phyloP scores from a whole-genome alignment of 2,329 filamentous ascomycete species.

The Aspergillus transmontanensis region DNA sequence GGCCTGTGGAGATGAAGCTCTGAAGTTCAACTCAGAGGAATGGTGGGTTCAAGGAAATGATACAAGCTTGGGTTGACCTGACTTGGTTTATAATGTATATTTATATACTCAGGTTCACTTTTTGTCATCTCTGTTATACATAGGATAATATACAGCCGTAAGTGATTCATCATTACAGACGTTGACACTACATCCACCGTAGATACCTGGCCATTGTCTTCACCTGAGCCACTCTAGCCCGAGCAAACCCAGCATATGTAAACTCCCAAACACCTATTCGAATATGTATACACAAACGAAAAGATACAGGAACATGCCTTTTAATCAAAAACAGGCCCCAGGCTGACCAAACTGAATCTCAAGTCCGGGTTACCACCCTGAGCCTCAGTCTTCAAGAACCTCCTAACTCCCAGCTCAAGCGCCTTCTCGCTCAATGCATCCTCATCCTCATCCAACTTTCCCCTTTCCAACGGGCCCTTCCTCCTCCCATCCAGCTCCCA shows the following conservation, averaged over 20 bases:
- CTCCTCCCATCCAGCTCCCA: conserved; percentile 80
- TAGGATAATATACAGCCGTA: not conserved
- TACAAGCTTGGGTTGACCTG: not conserved
- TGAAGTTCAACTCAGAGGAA: conserved; percentile 60
- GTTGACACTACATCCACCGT: not conserved
- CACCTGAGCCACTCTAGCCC: not conserved
- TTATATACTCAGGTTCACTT: not conserved
- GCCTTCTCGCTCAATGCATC: conserved; percentile 77
- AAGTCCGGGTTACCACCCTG: conserved; percentile 58
- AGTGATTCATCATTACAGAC: not conserved
- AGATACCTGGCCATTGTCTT: not conserved
- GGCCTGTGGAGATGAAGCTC: conserved; percentile 63
- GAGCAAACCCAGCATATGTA: not conserved
- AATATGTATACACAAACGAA: not conserved
- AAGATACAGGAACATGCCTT: not conserved
- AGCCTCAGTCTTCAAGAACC: conserved; percentile 61
- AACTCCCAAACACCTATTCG: not conserved
- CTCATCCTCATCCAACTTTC: conserved; percentile 60
- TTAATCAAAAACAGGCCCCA: conserved; percentile 59
- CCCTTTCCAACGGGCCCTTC: conserved; percentile 73
- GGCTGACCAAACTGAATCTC: conserved; percentile 64
- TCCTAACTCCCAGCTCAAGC: conserved; percentile 67
- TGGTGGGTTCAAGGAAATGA: conserved; percentile 49
- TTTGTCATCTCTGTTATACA: not conserved
- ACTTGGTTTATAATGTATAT: not conserved